Base-by-base conservation (phyloP, 805 yeast genomes). In the Zygotorulaspora florentina region DNA sequence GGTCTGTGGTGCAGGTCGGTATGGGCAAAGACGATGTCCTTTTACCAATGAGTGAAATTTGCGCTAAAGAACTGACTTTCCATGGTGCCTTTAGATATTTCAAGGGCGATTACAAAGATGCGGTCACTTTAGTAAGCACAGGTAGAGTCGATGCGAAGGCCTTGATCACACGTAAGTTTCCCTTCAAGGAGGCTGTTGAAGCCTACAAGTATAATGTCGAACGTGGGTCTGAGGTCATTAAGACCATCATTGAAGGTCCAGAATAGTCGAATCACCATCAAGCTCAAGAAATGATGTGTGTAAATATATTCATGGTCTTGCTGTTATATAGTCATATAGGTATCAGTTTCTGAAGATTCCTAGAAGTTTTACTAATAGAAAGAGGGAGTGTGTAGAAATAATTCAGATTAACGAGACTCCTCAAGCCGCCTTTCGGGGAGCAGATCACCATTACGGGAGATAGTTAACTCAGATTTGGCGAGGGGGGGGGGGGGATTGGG, bases 181-280 rank as follows among this genome's bases (percentile, higher is more conserved):
- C 73, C 40, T 88, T 87, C 62, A 75, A 77, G 31, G 82, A 87
- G 44, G 88, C 95, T 15, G 74, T 79, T 51, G 75, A 80, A 52
- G 96, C 96, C 2, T 85, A 84, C 66, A 83, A 86, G 51, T 63
- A 64, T 49, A 71, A 75, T 37, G 81, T 81, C n/a, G 75, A 77
- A 51, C 72, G 75, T 34, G 90, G 90, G 38, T 68, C 75, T 51
- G 65, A 66, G 13, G 84, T 85, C 45, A 81, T 87, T 58, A 88
- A 88, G 72, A 82, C 86, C 51, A 78, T 88, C 58, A 89, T 88
- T 52, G 82, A 77, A 43, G 96, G 96, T 3, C 96, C 96, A 3
- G 47, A 48, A 26, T 50, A 44, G 42, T 10, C 16, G 15, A 18
- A 26, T 16, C 18, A 9, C n/a, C 13, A 4, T 5, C 25, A 20